Evolutionary conservation across 768 basidiomycete genomes (phyloP).

Genomic region (Hemileccinum impolitum): DNA sequence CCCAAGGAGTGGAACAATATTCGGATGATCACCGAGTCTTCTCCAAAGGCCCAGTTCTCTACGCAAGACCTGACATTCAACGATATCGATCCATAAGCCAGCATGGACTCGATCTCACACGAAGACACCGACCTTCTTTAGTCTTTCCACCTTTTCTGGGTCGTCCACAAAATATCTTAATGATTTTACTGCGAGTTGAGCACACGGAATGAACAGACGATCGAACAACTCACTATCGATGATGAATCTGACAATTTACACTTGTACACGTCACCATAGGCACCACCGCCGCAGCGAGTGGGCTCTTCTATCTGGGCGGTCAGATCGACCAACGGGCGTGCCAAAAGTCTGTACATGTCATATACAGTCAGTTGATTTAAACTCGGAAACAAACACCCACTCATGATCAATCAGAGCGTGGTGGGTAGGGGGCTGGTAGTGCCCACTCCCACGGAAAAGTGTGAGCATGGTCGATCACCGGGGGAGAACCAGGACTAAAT

Average conservation of each 20-base stretch:
- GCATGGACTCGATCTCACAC: neutral
- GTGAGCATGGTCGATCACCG: neutral
- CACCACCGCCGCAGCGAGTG: neutral
- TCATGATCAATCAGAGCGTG: neutral
- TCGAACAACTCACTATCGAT: neutral
- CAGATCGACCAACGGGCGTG: neutral
- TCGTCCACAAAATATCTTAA: neutral
- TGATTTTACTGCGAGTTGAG: neutral
- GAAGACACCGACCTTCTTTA: neutral
- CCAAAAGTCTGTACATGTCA: neutral
- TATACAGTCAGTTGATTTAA: too few relatives aligned
- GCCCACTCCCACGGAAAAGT: neutral
- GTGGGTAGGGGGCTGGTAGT: neutral
- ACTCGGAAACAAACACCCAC: neutral
- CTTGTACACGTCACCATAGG: constrained; percentile 1
- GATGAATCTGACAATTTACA: neutral
- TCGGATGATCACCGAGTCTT: constrained; percentile 1
- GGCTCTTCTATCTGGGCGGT: neutral
- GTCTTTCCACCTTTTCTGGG: neutral
- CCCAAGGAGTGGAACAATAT: constrained; percentile 1
- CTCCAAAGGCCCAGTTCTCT: constrained; percentile 1
- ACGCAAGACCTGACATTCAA: neutral
- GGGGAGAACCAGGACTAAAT: neutral
- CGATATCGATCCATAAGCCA: too few relatives aligned
- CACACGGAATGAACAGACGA: neutral